These are phyloP conservation scores for Heracleum sosnowskyi DNA, from an alignment of 129 eudicot genomes.

Conservation along the genomic window DNA sequence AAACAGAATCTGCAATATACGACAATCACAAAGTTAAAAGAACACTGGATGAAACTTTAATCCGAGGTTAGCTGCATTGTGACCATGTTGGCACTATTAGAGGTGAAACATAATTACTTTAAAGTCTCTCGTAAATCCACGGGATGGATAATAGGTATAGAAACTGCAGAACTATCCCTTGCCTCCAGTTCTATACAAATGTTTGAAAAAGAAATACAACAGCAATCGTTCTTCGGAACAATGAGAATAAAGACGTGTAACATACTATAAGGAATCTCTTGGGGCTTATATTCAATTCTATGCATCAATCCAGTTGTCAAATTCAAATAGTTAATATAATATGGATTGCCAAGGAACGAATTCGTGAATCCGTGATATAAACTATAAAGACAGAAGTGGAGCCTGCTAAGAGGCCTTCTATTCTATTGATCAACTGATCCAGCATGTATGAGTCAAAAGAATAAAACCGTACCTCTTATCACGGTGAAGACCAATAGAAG, in stretches of 20 bases:
- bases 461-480: slow-evolving; percentile 33
- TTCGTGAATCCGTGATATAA: neutral
- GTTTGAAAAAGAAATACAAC: neutral
- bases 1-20: neutral
- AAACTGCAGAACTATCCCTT: neutral
- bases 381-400: neutral
- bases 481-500: slow-evolving; percentile 20
- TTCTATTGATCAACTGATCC: neutral
- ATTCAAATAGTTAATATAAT: neutral
- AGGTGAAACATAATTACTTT: neutral
- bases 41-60: neutral
- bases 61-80: neutral
- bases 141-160: neutral
- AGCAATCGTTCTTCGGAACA: neutral
- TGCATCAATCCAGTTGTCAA: neutral
- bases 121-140: neutral
- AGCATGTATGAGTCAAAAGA: neutral
- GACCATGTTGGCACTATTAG: neutral
- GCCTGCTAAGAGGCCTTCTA: neutral
- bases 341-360: neutral
- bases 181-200: neutral
- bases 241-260: neutral
- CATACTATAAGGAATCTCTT: neutral
- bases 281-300: neutral
- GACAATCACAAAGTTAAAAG: neutral